These are phyloP conservation scores for Candida silvicultrix DNA, from an alignment of 805 yeast species.

Conservation along the genomic window DNA sequence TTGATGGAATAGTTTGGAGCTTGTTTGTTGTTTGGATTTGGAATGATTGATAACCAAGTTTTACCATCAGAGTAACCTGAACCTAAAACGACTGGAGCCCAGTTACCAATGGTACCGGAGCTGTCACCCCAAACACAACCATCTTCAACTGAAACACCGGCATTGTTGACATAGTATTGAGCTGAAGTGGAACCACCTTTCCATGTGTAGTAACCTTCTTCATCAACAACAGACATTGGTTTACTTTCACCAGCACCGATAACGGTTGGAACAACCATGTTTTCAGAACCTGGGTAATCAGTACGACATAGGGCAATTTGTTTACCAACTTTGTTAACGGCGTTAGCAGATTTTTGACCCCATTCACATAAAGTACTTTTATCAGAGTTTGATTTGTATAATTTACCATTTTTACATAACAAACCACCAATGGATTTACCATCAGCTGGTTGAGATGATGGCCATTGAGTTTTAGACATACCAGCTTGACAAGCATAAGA, in stretches of 20 bases:
- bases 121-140: constrained; percentile 91
- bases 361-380: constrained; percentile 74
- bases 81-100: constrained; percentile 96
- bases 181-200: constrained; percentile 77
- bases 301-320: constrained; percentile 91
- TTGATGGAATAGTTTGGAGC: constrained; percentile 69
- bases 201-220: constrained; percentile 77
- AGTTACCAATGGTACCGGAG: constrained; percentile 82
- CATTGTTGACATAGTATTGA: constrained; percentile 95
- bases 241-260: constrained; percentile 59
- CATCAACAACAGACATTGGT: constrained; percentile 76
- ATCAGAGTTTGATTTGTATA: constrained; percentile 73
- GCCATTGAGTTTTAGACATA: constrained; percentile 99
- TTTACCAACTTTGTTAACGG: constrained; percentile 55
- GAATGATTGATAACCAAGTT: constrained; percentile 84
- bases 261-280: constrained; percentile 92
- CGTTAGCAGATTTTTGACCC: constrained; percentile 70
- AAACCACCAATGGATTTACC: constrained; percentile 96
- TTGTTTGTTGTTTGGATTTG: constrained; percentile 82
- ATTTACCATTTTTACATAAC: constrained; percentile 74
- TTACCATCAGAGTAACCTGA: constrained; percentile 68
- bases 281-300: constrained; percentile 98
- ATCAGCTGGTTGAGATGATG: constrained; percentile 73
- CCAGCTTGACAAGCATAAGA: constrained; percentile 98
- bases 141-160: constrained; percentile 83